A percentile compares a stretch with the other conserved stretches of the same genome.
phyloP scores from a whole-genome alignment of 768 basidiomycete genomes.

The Suillus paluster region DNA sequence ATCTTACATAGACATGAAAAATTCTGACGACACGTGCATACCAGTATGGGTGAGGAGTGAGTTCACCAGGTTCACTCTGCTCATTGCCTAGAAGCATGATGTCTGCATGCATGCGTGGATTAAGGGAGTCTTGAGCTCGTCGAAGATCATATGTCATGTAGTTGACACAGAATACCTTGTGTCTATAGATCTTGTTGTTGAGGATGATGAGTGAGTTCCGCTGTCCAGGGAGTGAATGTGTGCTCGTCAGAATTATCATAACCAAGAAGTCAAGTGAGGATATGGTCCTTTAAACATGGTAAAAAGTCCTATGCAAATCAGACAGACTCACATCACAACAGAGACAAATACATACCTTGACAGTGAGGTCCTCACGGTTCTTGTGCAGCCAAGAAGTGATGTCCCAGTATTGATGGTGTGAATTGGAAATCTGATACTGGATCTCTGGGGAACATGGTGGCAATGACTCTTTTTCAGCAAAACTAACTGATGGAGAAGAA shows the following conservation, averaged over 20 bases:
- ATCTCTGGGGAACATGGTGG: background rate
- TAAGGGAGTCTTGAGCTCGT: slow-evolving; percentile 26
- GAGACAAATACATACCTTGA: slow-evolving; percentile 15
- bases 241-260: slow-evolving; percentile 10
- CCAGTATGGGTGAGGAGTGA: slow-evolving; percentile 38
- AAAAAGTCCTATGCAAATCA: slow-evolving; percentile 34
- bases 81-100: slow-evolving; percentile 37
- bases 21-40: slow-evolving; percentile 41
- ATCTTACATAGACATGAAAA: slow-evolving; percentile 29
- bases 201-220: slow-evolving; percentile 25
- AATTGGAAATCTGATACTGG: slow-evolving; percentile 27
- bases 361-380: slow-evolving; percentile 29
- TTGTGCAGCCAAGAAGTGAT: slow-evolving; percentile 18
- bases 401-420: slow-evolving; percentile 6
- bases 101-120: slow-evolving; percentile 36
- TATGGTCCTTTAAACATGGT: slow-evolving; percentile 15
- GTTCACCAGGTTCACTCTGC: slow-evolving; percentile 18
- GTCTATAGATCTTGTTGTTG: slow-evolving; percentile 36
- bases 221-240: slow-evolving; percentile 27
- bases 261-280: slow-evolving; percentile 10
- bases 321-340: background rate
- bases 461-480: slow-evolving; percentile 16
- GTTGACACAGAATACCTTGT: slow-evolving; percentile 35
- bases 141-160: slow-evolving; percentile 37
- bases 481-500: background rate